A percentile compares a stretch with the other conserved stretches of the same genome.
These are phyloP conservation scores for Graphium sp. DNA, from an alignment of 2,329 filamentous ascomycete species.

Conservation along the genomic window DNA sequence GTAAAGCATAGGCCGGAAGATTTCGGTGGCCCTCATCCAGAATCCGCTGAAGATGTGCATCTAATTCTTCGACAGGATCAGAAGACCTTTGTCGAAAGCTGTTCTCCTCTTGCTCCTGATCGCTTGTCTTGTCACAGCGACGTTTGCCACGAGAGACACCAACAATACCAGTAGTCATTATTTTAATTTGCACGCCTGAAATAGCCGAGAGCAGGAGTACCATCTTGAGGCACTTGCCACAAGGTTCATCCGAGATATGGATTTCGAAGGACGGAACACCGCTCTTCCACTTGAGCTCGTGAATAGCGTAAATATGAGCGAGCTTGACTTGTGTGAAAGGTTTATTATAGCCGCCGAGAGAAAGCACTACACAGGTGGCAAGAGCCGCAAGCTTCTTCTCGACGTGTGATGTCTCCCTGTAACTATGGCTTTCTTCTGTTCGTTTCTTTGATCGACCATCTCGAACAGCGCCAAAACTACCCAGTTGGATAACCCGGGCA, in stretches of 20 bases:
- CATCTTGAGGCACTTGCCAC: slow-evolving; percentile 3
- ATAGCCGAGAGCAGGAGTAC: slow-evolving; percentile 3
- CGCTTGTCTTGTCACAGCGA: no score
- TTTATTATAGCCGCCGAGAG: no score
- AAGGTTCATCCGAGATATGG: slow-evolving; percentile 3
- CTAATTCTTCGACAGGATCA: no score
- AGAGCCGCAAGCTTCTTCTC: slow-evolving; percentile 21
- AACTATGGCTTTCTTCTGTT: slow-evolving; percentile 1
- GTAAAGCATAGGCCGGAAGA: no score
- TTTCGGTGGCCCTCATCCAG: no score
- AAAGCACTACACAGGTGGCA: no score
- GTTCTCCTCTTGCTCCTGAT: no score
- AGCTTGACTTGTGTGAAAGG: no score
- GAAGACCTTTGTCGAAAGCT: no score
- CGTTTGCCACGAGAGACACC: no score
- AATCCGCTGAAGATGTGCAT: no score
- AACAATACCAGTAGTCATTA: neutral
- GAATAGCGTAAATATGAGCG: neutral
- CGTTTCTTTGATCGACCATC: neutral
- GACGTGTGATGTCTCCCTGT: slow-evolving; percentile 15
- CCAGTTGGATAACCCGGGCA: slow-evolving; percentile 11
- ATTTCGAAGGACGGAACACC: slow-evolving; percentile 4
- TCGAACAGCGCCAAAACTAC: slow-evolving; percentile 9
- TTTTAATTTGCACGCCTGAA: slow-evolving; percentile 1
- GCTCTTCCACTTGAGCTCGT: neutral